Conservation (phyloP, 129 eudicot genomes). For the Rutidosis leptorrhynchoides region DNA sequence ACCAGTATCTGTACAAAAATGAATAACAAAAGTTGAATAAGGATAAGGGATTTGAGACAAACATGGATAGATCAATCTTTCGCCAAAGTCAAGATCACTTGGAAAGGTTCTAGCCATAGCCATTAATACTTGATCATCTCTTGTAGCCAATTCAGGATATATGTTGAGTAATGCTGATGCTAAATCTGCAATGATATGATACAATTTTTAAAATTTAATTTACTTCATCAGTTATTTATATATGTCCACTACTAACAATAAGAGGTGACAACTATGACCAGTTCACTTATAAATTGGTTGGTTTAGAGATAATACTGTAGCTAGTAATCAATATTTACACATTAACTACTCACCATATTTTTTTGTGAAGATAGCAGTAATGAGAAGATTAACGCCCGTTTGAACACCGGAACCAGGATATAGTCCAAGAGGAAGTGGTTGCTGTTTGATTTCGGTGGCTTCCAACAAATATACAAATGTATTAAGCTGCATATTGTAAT, state of each 20-base stretch:
- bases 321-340: background rate
- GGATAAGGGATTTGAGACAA: background rate
- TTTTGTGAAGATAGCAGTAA: slow-evolving; percentile 1
- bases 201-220: background rate
- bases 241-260: no score
- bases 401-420: background rate
- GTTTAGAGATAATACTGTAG: no score
- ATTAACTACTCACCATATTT: slow-evolving; percentile 14
- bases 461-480: slow-evolving; percentile 11
- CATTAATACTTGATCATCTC: background rate
- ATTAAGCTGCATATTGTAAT: slow-evolving; percentile 6
- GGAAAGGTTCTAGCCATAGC: slow-evolving; percentile 16
- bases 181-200: slow-evolving; percentile 11
- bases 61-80: slow-evolving; percentile 22
- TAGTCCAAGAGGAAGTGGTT: background rate
- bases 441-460: background rate
- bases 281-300: background rate
- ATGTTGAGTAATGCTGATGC: background rate
- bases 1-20: no score
- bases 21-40: no score
- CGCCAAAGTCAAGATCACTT: background rate
- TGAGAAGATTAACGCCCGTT: background rate
- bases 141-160: background rate
- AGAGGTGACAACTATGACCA: background rate
- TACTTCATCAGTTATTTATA: background rate